Base-by-base conservation (phyloP, 257 asterid species). In the Ballota nigra region DNA sequence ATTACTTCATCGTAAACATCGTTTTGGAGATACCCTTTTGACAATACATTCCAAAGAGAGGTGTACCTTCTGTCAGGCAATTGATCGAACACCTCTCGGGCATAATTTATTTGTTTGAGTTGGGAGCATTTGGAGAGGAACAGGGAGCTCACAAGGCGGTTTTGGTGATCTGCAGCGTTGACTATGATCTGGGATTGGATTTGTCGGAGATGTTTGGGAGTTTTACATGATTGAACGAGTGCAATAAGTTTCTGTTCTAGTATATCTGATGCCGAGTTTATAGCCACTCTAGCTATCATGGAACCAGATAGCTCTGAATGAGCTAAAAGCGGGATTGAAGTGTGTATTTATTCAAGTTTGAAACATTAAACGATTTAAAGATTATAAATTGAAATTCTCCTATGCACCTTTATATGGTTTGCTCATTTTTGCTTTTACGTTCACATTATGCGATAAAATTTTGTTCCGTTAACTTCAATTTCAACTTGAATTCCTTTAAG, bases 11-110 rank as follows among this genome's bases (percentile, higher is more conserved):
- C 43, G 58, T 76, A 86, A 66, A 70, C 53, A 18, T 83, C 81
- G 67, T 84, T 81, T 9, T 80, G 85, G 63, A 89, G 83, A 65
- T 85, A 91, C 78, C 96, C 98, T 82, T 84, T 94, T 23, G 88
- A 86, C 84, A 91, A 71, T 20, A 87, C 87, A 73, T 91, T 88
- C 85, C 89, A 93, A 51, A 86, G 85, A 9, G 94, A 84, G 1
- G 92, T 81, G 67, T 73, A 67, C 69, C 78, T 82, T 73, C 81
- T 78, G 72, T 77, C 70, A 0, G 84, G 78, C 82, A 86, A 85
- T 81, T 72, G 64, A 77, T 87, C 95, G 79, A 94, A 89, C 90
- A 87, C 68, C 36, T 87, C 64, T 11, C 84, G 86, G 59, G 89
- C 88, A 57, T 81, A 67, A 15, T 5, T 11, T 45, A 81, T 77